Conservation (phyloP, 1,284 basidiomycete species). For the Rhodotorula glutinis region DNA sequence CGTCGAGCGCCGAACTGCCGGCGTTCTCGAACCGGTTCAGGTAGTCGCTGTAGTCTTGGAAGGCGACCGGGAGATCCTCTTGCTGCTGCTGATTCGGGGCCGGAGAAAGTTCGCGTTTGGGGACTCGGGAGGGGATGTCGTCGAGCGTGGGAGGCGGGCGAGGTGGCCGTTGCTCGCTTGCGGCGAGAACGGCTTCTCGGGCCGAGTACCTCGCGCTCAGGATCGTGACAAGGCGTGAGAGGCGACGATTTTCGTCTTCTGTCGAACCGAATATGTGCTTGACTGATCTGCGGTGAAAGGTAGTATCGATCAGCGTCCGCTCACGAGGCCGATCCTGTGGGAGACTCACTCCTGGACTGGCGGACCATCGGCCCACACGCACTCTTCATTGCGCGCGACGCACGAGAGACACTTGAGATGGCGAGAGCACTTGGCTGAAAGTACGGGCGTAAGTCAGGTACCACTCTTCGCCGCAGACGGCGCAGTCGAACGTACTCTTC, state of each 20-base stretch:
- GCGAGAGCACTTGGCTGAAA: slow-evolving; percentile 11
- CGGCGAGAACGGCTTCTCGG: neutral
- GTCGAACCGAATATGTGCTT: too few relatives aligned
- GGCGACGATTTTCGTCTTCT: neutral
- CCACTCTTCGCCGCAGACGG: too few relatives aligned
- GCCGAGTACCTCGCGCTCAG: slow-evolving; percentile 1
- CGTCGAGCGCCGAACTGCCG: slow-evolving; percentile 3
- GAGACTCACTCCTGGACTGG: neutral
- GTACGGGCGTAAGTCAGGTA: neutral
- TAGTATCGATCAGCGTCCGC: too few relatives aligned
- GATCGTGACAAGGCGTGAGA: neutral
- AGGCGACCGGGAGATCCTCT: neutral
- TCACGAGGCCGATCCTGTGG: too few relatives aligned
- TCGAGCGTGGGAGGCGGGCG: neutral
- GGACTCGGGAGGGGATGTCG: neutral
- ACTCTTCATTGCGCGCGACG: neutral
- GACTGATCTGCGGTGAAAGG: too few relatives aligned
- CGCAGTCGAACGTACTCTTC: slow-evolving; percentile 3
- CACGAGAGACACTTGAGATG: neutral
- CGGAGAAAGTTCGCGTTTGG: neutral
- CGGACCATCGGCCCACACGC: slow-evolving; percentile 2
- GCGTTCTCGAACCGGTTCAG: neutral
- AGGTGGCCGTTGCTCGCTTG: neutral
- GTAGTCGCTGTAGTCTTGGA: neutral
- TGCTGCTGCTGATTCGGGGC: neutral